phyloP scores from a whole-genome alignment of 1,284 basidiomycete genomes.

The Trichosporon sp. region DNA sequence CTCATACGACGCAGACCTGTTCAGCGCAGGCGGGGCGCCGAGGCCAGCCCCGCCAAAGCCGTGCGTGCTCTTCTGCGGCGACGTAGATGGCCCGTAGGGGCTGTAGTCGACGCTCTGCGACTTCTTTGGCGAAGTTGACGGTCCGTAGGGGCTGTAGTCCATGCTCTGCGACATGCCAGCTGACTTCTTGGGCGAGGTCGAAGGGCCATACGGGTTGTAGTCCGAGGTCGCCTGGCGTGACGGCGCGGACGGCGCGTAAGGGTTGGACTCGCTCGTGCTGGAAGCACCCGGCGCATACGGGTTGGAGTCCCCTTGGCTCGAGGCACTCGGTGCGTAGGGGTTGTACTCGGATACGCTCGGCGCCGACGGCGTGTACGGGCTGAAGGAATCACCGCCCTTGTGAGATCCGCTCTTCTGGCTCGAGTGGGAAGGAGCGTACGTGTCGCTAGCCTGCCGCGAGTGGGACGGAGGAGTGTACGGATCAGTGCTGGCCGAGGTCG shows the following conservation, averaged over 20 bases:
- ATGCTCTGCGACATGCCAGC: background rate
- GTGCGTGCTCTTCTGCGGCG: constrained; percentile 7
- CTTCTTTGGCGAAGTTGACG: background rate
- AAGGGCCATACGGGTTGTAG: constrained; percentile 14
- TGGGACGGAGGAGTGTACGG: background rate
- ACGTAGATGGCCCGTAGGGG: background rate
- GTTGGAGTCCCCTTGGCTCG: background rate
- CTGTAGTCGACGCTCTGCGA: constrained; percentile 2
- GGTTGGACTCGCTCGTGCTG: background rate
- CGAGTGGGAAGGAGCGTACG: background rate
- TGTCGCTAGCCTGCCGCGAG: background rate
- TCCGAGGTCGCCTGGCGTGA: background rate
- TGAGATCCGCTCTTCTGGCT: background rate
- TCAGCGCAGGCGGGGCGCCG: background rate
- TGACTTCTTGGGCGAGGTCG: background rate
- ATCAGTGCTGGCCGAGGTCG: background rate
- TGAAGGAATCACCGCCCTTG: background rate
- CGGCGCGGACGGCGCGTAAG: constrained; percentile 10
- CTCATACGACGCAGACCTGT: constrained; percentile 8
- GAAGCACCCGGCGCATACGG: background rate
- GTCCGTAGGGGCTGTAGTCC: constrained; percentile 12
- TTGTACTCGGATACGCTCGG: constrained; percentile 5
- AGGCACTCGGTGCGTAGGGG: constrained; percentile 10
- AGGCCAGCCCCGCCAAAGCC: background rate
- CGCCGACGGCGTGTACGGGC: background rate